A percentile compares a stretch with the other conserved stretches of the same genome.
Evolutionary conservation across 495 filamentous ascomycete species (phyloP).

Genomic region (Neurospora africana): DNA sequence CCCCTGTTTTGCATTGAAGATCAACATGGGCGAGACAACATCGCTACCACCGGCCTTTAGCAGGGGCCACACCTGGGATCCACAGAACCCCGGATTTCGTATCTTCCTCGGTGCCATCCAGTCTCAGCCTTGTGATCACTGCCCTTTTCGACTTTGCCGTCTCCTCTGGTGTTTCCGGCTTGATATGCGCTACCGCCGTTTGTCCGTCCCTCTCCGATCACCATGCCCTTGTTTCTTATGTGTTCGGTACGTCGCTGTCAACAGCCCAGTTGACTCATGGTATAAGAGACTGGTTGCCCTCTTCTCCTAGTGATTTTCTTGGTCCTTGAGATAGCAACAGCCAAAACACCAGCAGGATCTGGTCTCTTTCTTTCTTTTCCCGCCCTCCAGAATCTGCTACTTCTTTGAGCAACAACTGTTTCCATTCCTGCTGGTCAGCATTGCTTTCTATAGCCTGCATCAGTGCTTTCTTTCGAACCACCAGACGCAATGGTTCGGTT

Average conservation of each 20-base stretch:
- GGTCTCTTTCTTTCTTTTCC: neutral
- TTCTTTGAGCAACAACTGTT: neutral
- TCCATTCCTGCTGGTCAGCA: neutral
- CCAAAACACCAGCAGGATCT: neutral
- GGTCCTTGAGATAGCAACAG: neutral
- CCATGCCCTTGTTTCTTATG: neutral
- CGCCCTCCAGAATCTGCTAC: neutral
- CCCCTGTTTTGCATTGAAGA: neutral
- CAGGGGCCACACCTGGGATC: neutral
- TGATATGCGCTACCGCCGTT: neutral
- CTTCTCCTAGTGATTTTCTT: neutral
- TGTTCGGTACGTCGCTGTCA: neutral
- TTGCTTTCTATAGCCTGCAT: neutral
- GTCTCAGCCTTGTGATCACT: neutral
- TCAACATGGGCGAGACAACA: neutral
- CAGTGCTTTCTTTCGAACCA: neutral
- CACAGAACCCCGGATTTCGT: neutral
- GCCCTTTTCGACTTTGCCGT: neutral
- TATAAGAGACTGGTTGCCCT: neutral
- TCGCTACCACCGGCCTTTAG: neutral
- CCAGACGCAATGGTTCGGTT: neutral
- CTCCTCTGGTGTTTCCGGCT: neutral
- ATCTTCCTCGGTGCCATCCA: neutral
- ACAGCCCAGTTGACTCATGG: neutral
- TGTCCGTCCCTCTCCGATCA: neutral